Conservation (phyloP, 2,329 filamentous ascomycete species). For the Neofusicoccum umdonicola region DNA sequence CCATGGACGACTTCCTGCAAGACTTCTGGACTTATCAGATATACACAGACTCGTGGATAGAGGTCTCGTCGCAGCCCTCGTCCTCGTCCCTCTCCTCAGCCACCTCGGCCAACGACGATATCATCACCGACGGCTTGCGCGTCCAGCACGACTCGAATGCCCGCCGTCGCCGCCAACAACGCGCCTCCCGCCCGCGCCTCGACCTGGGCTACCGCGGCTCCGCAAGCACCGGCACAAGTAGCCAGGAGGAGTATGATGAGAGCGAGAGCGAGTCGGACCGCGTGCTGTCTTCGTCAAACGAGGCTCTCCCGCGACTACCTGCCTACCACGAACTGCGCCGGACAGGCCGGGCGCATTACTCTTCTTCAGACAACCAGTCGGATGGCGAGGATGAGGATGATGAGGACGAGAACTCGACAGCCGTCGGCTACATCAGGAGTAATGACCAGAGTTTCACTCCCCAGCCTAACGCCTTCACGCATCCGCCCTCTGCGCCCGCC, state of each 20-base stretch:
- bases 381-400: conserved; percentile 39
- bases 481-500: conserved; percentile 63
- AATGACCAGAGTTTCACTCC: conserved; percentile 66
- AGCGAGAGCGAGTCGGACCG: conserved; percentile 86
- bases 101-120: conserved; percentile 77
- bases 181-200: conserved; percentile 32
- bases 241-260: conserved; percentile 92
- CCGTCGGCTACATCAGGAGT: conserved; percentile 63
- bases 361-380: conserved; percentile 35
- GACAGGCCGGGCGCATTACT: conserved; percentile 27
- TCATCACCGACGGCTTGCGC: conserved; percentile 82
- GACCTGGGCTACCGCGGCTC: conserved; percentile 34
- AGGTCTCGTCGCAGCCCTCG: conserved; percentile 87
- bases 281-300: conserved; percentile 62
- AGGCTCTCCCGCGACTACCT: conserved; percentile 48
- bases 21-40: conserved; percentile 18
- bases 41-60: conserved; percentile 80
- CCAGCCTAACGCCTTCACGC: conserved; percentile 88
- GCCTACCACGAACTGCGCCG: conserved; percentile 25
- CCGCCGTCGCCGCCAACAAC: conserved; percentile 38
- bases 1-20: conserved; percentile 17
- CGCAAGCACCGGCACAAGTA: conserved; percentile 55
- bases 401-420: conserved; percentile 70
- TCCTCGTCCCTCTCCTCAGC: conserved; percentile 88
- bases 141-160: conserved; percentile 68